Base-by-base conservation (phyloP, 495 filamentous ascomycete species). In the Xylaria telfairii region DNA sequence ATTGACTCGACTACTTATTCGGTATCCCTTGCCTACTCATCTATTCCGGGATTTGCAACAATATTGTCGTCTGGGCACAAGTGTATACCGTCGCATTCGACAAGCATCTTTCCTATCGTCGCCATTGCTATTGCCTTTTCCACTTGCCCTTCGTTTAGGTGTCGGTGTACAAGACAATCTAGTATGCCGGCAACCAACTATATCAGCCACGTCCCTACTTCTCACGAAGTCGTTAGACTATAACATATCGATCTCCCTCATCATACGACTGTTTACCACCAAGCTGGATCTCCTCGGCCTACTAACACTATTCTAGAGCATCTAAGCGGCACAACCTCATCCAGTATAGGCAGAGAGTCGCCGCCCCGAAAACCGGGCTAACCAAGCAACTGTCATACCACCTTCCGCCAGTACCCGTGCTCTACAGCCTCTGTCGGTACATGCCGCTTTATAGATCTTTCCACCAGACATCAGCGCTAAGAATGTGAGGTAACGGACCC, bases 401-500 rank as follows among this genome's bases (percentile, higher is more conserved):
- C 21, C 57, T 24, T 24, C 32, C n/a, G 7, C n/a, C 28, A 13
- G 37, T 37, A 28, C 34, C n/a, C 28, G 34, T 24, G 19, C 37
- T 28, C 19, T 46, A 64, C 15, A 9, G 15, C 41, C 61, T 32
- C 61, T 32, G 19, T 47, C 24, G 26, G 39, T 7, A 41, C 28
- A 9, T 6, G 34, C 30, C 47, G 47, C 37, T 37, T 62, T 30
- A 54, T 30, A 54, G 9, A 21, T 51, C 32, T 41, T 62, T 39
- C 67, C 67, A 69, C 67, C 67, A 69, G 15, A 69, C 15, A 44
- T 69, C 67, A 44, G 57, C 67, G n/a, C 57, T 63, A 44, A 69
- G 67, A 63, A 69, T 69, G 47, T 69, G 54, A 69, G 57, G 57
- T 32, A 69, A 54, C 10, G 57, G 57, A 3, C 67, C 67, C 67